Percentiles rank a stretch among this genome's conserved stretches.
Evolutionary conservation across 805 yeast genomes (phyloP).

Genomic region (Ascoidea asiatica): DNA sequence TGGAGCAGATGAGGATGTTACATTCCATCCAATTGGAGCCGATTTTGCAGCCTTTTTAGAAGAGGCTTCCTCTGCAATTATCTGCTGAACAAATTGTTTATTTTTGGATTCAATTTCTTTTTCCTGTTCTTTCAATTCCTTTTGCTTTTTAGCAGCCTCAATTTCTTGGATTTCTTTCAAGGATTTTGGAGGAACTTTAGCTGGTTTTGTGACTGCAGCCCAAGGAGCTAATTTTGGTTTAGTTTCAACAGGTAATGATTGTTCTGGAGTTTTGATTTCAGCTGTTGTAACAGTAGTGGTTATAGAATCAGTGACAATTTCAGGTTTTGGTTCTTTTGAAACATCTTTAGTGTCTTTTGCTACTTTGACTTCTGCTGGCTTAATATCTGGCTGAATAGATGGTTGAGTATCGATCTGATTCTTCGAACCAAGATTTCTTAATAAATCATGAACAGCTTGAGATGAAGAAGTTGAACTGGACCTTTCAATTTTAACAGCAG

Average conservation of each 20-base stretch:
- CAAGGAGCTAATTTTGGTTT: conserved; percentile 34
- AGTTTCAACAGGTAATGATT: conserved; percentile 4
- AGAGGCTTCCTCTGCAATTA: conserved; percentile 13
- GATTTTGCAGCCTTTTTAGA: conserved; percentile 19
- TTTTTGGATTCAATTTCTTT: conserved; percentile 12
- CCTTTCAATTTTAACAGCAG: neutral
- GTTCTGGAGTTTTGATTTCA: conserved; percentile 4
- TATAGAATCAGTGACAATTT: too few relatives aligned
- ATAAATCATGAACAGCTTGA: neutral
- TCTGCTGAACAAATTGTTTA: conserved; percentile 12
- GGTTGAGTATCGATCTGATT: neutral
- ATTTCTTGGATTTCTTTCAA: conserved; percentile 35
- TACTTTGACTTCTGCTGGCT: neutral
- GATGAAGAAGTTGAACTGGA: neutral
- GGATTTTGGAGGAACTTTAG: conserved; percentile 26
- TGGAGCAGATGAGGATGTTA: conserved; percentile 7
- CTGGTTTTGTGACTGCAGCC: conserved; percentile 22
- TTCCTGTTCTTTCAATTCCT: conserved; percentile 23
- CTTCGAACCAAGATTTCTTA: neutral
- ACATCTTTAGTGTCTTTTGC: neutral
- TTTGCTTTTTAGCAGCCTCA: conserved; percentile 32
- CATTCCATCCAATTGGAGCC: conserved; percentile 26
- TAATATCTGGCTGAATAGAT: neutral
- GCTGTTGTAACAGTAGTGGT: neutral
- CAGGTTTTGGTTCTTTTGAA: neutral